A percentile compares a stretch with the other conserved stretches of the same genome.
phyloP scores from a whole-genome alignment of 352 stramenopile species.

The Phytophthora meadii region DNA sequence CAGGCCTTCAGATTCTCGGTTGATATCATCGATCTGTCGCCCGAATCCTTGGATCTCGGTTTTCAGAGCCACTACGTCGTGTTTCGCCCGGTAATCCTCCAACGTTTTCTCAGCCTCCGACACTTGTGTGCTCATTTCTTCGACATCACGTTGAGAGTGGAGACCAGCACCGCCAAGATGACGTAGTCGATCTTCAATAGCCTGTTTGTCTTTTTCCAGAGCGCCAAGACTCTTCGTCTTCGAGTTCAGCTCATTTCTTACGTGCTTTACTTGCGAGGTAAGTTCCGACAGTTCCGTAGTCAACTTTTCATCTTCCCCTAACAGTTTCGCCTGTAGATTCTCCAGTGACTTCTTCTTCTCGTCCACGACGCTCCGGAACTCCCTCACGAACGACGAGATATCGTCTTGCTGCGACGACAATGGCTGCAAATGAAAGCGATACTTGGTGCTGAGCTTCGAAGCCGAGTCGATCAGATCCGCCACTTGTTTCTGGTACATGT shows the following conservation, averaged over 20 bases:
- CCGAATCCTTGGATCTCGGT: conserved; percentile 53
- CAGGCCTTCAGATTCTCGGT: conserved; percentile 52
- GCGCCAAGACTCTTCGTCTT: conserved; percentile 52
- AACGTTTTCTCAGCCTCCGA: conserved; percentile 56
- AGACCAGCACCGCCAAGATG: conserved; percentile 42
- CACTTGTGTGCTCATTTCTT: conserved; percentile 55
- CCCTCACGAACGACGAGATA: conserved; percentile 55
- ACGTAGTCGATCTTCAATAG: conserved; percentile 47
- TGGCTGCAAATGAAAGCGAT: conserved; percentile 60
- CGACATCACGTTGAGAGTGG: conserved; percentile 58
- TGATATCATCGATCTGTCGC: conserved; percentile 50
- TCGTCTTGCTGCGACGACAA: conserved; percentile 62
- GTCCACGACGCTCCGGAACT: conserved; percentile 55
- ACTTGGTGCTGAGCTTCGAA: conserved; percentile 55
- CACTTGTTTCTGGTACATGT: conserved; percentile 45
- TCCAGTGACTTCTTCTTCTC: conserved; percentile 53
- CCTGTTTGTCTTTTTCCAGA: conserved; percentile 53
- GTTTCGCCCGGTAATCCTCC: conserved; percentile 47
- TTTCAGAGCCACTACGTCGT: conserved; percentile 48
- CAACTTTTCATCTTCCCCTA: conserved; percentile 52
- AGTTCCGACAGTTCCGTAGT: conserved; percentile 57
- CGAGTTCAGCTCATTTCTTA: conserved; percentile 50
- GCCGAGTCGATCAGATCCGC: conserved; percentile 56
- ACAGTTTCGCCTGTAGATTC: conserved; percentile 45
- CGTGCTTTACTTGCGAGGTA: conserved; percentile 58